Conservation (phyloP, 2,329 filamentous ascomycete genomes). For the Volutella citrinella region DNA sequence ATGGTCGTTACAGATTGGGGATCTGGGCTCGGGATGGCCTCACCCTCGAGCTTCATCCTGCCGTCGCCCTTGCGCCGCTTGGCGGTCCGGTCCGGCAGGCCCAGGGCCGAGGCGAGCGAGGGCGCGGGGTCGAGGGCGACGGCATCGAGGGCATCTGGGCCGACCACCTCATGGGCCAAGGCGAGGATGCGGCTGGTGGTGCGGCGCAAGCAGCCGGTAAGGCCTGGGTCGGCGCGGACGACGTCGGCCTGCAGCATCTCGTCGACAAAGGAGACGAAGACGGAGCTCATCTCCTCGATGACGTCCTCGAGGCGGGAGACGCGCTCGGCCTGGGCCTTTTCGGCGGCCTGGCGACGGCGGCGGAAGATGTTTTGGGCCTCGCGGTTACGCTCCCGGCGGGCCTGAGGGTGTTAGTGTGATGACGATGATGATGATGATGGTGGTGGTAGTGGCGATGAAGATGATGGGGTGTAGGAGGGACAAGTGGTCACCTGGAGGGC, state of each 20-base stretch:
- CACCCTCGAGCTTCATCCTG: no score
- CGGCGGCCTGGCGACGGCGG: constrained; percentile 25
- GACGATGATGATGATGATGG: no score
- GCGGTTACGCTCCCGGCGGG: constrained; percentile 26
- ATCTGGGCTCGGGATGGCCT: no score
- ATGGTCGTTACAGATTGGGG: no score
- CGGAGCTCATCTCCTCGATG: constrained; percentile 27
- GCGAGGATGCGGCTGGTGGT: constrained; percentile 20
- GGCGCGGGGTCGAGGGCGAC: background rate
- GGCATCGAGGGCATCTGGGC: constrained; percentile 14
- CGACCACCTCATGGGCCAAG: constrained; percentile 24
- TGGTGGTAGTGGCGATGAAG: background rate
- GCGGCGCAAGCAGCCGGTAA: constrained; percentile 17
- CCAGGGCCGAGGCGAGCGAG: background rate
- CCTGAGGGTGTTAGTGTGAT: constrained; percentile 12
- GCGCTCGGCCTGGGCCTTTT: constrained; percentile 23
- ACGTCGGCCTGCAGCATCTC: constrained; percentile 25
- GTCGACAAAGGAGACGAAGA: constrained; percentile 26
- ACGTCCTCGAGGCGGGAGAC: constrained; percentile 25
- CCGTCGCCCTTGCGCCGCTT: no score
- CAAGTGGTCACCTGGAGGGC: constrained; percentile 21
- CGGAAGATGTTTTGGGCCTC: constrained; percentile 29
- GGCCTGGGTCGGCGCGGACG: constrained; percentile 15
- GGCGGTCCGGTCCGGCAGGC: no score
- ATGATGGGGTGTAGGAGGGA: background rate